These are phyloP conservation scores for Aplosporella prunicola DNA, from an alignment of 2,329 filamentous ascomycete species.

Conservation along the genomic window DNA sequence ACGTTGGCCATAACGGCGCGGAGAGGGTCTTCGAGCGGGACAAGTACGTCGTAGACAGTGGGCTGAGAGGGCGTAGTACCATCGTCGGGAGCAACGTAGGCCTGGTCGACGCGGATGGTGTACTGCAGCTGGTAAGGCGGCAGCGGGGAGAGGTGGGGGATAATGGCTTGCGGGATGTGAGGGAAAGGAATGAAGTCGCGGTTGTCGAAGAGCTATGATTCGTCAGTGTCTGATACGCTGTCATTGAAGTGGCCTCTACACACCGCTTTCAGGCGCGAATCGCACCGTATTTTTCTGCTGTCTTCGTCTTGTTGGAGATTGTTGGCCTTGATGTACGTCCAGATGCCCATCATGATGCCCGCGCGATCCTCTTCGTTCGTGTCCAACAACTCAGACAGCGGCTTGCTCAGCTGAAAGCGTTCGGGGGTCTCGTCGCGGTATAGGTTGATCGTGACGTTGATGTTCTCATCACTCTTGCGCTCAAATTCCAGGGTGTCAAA, in stretches of 20 bases:
- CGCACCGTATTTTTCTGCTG: slow-evolving; percentile 83
- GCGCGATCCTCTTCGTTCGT: slow-evolving; percentile 78
- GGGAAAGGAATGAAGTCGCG: slow-evolving; percentile 75
- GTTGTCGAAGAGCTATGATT: slow-evolving; percentile 54
- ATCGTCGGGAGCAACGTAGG: slow-evolving; percentile 59
- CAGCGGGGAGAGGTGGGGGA: slow-evolving; percentile 66
- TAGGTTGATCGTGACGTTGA: slow-evolving; percentile 83
- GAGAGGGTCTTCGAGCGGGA: slow-evolving; percentile 75
- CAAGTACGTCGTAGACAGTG: slow-evolving; percentile 83
- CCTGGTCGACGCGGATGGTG: slow-evolving; percentile 79
- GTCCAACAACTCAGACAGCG: slow-evolving; percentile 75
- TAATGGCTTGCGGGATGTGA: slow-evolving; percentile 69
- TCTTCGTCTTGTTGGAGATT: slow-evolving; percentile 90
- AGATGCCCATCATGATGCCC: slow-evolving; percentile 82
- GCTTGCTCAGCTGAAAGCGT: slow-evolving; percentile 68
- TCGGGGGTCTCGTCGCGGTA: slow-evolving; percentile 77
- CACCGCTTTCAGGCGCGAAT: slow-evolving; percentile 70
- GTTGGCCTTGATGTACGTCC: slow-evolving; percentile 86
- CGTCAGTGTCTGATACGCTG: slow-evolving; percentile 7
- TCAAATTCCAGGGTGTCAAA: slow-evolving; percentile 91
- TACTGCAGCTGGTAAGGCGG: slow-evolving; percentile 78
- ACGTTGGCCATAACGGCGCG: slow-evolving; percentile 43
- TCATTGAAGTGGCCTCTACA: slow-evolving; percentile 24
- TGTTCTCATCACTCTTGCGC: slow-evolving; percentile 82
- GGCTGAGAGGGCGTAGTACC: slow-evolving; percentile 54